Evolutionary conservation across 177 flowering plant species (phyloP).

Genomic region (Vitis hybrid): DNA sequence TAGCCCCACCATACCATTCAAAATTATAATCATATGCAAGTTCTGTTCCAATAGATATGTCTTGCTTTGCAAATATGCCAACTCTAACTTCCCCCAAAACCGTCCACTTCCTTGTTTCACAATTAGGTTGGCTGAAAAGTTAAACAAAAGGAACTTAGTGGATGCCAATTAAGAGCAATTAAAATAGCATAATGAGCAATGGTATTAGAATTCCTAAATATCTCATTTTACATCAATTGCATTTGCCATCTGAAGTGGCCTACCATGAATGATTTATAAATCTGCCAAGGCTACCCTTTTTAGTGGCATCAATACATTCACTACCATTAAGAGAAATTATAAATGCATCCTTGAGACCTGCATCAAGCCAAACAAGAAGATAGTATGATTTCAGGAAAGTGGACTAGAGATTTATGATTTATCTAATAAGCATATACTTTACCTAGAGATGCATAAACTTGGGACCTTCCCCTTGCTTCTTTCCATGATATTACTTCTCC

Average conservation of each 20-base stretch:
- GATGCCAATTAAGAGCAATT: conserved; percentile 9
- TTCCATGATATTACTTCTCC: conserved; percentile 94
- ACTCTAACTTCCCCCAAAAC: conserved; percentile 92
- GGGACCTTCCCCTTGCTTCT: conserved; percentile 80
- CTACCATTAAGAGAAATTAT: conserved; percentile 76
- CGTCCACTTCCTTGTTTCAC: conserved; percentile 97
- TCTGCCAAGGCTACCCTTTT: conserved; percentile 91
- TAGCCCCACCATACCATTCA: conserved; percentile 98
- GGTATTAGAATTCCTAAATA: background rate
- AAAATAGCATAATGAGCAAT: background rate
- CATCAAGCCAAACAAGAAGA: conserved; percentile 19
- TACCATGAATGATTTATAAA: conserved; percentile 98
- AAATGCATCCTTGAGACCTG: conserved; percentile 88
- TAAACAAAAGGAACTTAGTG: conserved; percentile 16
- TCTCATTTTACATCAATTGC: background rate
- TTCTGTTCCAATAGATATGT: conserved; percentile 73
- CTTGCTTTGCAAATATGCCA: conserved; percentile 92
- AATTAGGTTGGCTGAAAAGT: conserved; percentile 81
- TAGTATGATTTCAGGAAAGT: conserved; percentile 4
- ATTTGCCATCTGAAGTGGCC: conserved; percentile 22
- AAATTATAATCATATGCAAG: conserved; percentile 91
- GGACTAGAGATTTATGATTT: background rate
- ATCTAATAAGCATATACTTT: conserved; percentile 3
- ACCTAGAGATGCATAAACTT: conserved; percentile 82
- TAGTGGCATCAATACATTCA: conserved; percentile 90